phyloP scores from a whole-genome alignment of 306 rosid genomes.

The Vigna hirtella region DNA sequence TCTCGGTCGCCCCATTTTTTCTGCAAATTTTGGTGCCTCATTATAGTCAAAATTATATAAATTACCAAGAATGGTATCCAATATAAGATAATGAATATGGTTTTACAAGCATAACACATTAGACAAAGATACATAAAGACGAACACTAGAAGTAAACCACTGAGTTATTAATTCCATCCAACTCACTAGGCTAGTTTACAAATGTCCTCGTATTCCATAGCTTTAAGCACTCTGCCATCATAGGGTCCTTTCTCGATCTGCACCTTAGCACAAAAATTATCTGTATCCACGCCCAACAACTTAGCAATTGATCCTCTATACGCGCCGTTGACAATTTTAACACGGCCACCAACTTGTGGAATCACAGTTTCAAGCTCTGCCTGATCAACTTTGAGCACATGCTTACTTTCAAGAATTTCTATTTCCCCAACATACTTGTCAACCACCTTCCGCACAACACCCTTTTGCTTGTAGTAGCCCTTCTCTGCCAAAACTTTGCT shows the following conservation, averaged over 20 bases:
- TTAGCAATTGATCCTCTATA: constrained; percentile 79
- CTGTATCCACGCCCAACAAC: constrained; percentile 73
- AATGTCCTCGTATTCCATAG: constrained; percentile 83
- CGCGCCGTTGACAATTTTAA: constrained; percentile 91
- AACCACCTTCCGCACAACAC: constrained; percentile 76
- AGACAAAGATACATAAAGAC: background rate
- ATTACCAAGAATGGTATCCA: constrained; percentile 2
- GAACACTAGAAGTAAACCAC: constrained; percentile 19
- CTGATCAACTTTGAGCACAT: constrained; percentile 91
- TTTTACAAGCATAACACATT: constrained; percentile 10
- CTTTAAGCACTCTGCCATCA: constrained; percentile 87
- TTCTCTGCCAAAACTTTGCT: constrained; percentile 86
- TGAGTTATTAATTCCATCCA: constrained; percentile 8
- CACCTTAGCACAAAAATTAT: constrained; percentile 78
- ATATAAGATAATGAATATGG: background rate
- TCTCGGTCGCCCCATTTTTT: background rate
- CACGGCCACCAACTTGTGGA: constrained; percentile 84
- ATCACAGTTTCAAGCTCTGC: constrained; percentile 90
- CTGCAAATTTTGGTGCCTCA: background rate
- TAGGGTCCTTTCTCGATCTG: constrained; percentile 92
- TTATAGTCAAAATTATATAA: background rate
- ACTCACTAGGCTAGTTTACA: constrained; percentile 63
- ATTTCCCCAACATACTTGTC: constrained; percentile 92
- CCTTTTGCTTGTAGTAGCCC: constrained; percentile 90
- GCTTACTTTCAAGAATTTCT: constrained; percentile 82